Percentiles rank a stretch among this genome's conserved stretches.
Conservation (phyloP, 108 stramenopile species). For the Pseudonitzschia multiseries region DNA sequence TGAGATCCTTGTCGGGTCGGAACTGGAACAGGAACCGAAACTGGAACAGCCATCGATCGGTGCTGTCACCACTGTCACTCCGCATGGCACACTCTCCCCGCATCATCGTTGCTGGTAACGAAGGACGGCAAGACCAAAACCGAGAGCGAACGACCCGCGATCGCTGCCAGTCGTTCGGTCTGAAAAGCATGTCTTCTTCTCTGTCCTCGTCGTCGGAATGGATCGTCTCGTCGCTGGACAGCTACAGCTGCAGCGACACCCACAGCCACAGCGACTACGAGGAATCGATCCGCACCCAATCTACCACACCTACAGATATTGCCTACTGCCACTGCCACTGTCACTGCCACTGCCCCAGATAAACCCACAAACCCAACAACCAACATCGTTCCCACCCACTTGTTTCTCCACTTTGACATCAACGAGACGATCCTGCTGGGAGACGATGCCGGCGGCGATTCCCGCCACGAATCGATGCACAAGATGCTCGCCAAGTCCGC, state of each 20-base stretch:
- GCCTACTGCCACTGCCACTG: not conserved
- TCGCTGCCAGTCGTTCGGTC: not conserved
- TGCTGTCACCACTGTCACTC: too few species aligned
- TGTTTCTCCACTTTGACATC: slow-evolving; percentile 74
- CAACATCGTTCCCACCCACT: slow-evolving; percentile 20
- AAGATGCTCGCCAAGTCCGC: slow-evolving; percentile 84
- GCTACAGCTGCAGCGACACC: not conserved
- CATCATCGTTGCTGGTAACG: too few species aligned
- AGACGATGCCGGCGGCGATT: slow-evolving; percentile 84
- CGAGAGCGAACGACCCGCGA: too few species aligned
- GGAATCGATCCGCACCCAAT: not conserved
- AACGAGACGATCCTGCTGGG: slow-evolving; percentile 87
- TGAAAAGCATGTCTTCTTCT: not conserved
- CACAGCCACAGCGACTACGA: not conserved
- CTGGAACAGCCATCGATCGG: too few species aligned
- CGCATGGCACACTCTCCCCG: too few species aligned
- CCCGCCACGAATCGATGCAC: slow-evolving; percentile 65
- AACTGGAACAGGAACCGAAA: too few species aligned
- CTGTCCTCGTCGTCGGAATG: slow-evolving; percentile 5
- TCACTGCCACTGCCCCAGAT: not conserved
- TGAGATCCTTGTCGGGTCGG: too few species aligned
- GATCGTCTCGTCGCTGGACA: slow-evolving; percentile 18
- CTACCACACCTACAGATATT: too few species aligned
- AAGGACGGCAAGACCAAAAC: too few species aligned
- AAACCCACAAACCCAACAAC: too few species aligned